Conservation (phyloP, 805 yeast genomes). For the Saccharomycopsis vini region DNA sequence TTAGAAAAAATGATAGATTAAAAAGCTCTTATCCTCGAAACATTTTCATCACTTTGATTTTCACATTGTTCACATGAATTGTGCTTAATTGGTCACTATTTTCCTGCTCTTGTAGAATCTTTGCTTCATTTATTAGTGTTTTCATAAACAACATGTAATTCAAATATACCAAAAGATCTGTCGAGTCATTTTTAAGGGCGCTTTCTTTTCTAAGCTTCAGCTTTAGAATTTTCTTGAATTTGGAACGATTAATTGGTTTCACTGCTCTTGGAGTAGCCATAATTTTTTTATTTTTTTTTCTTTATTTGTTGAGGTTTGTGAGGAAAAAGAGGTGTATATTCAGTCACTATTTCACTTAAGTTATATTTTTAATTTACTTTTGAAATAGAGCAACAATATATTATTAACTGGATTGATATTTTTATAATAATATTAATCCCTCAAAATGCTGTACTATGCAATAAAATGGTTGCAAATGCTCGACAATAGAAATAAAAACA, state of each 20-base stretch:
- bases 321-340: no score
- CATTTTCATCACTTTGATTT: conserved; percentile 9
- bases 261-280: conserved; percentile 2
- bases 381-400: no score
- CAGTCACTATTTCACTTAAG: no score
- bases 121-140: conserved; percentile 12
- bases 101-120: conserved; percentile 8
- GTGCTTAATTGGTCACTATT: conserved; percentile 9
- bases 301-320: no score
- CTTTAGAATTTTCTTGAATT: conserved; percentile 6
- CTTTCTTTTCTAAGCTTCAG: conserved; percentile 4
- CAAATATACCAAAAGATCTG: conserved; percentile 16
- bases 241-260: conserved; percentile 12
- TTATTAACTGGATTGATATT: no score
- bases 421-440: no score
- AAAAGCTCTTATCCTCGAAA: conserved; percentile 17
- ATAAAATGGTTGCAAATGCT: no score
- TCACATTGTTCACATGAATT: conserved; percentile 17
- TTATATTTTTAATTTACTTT: no score
- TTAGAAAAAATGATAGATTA: no score
- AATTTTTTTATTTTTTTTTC: background rate
- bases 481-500: no score
- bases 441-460: no score
- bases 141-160: conserved; percentile 15
- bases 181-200: conserved; percentile 12